Conservation (phyloP, 2,329 filamentous ascomycete genomes). For the Stagonosporopsis chrysanthemi region DNA sequence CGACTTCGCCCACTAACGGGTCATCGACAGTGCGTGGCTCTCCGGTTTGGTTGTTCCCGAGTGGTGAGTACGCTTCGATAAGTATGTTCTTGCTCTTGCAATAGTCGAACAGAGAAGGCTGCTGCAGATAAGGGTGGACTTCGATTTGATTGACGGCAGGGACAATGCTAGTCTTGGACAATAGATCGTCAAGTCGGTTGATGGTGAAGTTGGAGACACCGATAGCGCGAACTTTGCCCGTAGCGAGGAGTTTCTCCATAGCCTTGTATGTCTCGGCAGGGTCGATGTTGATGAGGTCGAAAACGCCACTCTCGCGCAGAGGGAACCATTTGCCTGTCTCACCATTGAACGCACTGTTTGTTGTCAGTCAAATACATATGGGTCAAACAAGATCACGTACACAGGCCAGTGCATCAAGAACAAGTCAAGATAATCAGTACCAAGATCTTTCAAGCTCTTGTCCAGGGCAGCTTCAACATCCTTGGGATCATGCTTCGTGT, state of each 20-base stretch:
- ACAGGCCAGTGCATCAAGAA: constrained; percentile 72
- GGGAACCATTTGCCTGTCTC: constrained; percentile 46
- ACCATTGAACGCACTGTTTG: constrained; percentile 27
- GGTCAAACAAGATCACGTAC: constrained; percentile 9
- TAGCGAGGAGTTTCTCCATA: constrained; percentile 71
- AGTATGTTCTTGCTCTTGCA: constrained; percentile 75
- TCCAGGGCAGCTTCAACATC: constrained; percentile 64
- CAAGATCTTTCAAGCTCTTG: constrained; percentile 66
- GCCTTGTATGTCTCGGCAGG: constrained; percentile 78
- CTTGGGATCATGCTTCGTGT: constrained; percentile 73
- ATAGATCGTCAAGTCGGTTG: constrained; percentile 72
- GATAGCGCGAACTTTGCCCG: constrained; percentile 77
- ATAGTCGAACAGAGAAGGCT: constrained; percentile 66
- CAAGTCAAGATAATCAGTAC: constrained; percentile 70
- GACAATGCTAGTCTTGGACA: constrained; percentile 69
- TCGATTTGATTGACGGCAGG: constrained; percentile 80
- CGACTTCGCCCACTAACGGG: constrained; percentile 25
- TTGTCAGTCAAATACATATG: background rate
- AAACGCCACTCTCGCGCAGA: constrained; percentile 63
- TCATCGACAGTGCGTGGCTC: constrained; percentile 61
- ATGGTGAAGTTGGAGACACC: constrained; percentile 86
- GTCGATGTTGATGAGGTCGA: constrained; percentile 76
- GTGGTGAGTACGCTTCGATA: constrained; percentile 74
- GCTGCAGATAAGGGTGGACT: constrained; percentile 64
- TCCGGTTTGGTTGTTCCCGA: constrained; percentile 69